Conservation (phyloP, 2,329 filamentous ascomycete species). For the Aspergillus unguis region DNA sequence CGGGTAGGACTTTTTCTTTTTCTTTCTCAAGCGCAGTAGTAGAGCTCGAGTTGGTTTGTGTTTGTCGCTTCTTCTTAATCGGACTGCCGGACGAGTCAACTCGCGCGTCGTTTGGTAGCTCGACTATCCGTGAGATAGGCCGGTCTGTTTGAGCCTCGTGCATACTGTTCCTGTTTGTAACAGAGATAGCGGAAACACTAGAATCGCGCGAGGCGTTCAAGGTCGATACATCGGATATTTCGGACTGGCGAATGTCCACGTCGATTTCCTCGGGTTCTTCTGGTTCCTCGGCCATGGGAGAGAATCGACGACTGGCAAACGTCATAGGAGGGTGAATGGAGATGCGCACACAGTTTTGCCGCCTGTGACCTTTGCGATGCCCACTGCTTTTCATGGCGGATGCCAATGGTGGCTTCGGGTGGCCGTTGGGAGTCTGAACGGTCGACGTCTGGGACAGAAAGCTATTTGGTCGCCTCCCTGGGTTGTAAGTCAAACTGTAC, state of each 20-base stretch:
- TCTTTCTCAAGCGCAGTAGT: constrained; percentile 11
- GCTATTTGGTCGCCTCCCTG: constrained; percentile 15
- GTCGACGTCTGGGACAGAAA: constrained; percentile 20
- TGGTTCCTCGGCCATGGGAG: constrained; percentile 35
- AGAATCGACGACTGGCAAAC: constrained; percentile 32
- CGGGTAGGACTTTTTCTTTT: constrained; percentile 20
- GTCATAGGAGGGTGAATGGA: constrained; percentile 37
- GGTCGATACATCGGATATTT: constrained; percentile 20
- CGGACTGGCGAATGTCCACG: constrained; percentile 23
- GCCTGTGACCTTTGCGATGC: constrained; percentile 39
- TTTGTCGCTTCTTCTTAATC: constrained; percentile 25
- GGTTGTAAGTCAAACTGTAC: constrained; percentile 18
- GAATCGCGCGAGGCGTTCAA: constrained; percentile 16
- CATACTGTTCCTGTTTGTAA: constrained; percentile 16
- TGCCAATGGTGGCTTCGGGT: constrained; percentile 22
- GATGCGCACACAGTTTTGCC: constrained; percentile 45
- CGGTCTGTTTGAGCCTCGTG: constrained; percentile 10
- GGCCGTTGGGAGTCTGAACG: constrained; percentile 21
- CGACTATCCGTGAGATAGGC: constrained; percentile 7
- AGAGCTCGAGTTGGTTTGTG: constrained; percentile 14
- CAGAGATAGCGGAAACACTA: constrained; percentile 17
- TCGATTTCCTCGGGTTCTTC: constrained; percentile 29
- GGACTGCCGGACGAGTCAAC: constrained; percentile 18
- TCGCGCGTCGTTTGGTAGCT: constrained; percentile 1
- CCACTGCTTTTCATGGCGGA: constrained; percentile 35